Evolutionary conservation across 1,139 yeast species (phyloP), one percentile per base, ranked within the genome.

Genomic region (Kodamaea ohmeri): DNA sequence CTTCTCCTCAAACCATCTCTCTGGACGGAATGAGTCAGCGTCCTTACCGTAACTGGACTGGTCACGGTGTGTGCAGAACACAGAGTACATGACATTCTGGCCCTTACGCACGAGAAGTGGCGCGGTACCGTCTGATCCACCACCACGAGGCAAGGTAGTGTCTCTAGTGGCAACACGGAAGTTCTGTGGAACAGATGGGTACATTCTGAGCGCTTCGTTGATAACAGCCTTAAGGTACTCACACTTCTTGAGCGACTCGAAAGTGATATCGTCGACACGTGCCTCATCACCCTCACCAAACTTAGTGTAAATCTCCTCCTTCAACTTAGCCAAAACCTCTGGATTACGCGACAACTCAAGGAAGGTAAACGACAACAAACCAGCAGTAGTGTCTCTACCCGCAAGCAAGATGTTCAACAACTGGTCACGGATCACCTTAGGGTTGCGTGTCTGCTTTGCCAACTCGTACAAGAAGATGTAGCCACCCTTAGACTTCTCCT

Each of bases 151-250:
- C 34, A 76, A 58, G 7, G 71, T 63, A 5, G 80, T 75, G 44
- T 68, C 69, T 38, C 56, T 63, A 9, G 62, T 58, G 16, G 78
- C 71, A 27, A 60, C 57, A 40, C 83, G 63, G 50, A 65, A 66
- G 49, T 78, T 78, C 33, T 62, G 51, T 18, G 83, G 82, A 18
- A 78, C 83, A 4, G 75, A 64, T 9, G 83, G 83, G 48, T 75
- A 76, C 47, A 77, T 52, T 46, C 83, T 63, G 43, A 78, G 65
- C 4, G 63, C 60, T 54, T 78, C 83, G 49, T 73, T 74, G 32
- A 78, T 50, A 29, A 74, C 71, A 37, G 63, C 61, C 46, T 67
- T 65, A 48, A 75, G 64, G 51, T 73, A 74, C 40, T 63, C 67
- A 52, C 76, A 71, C 40, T 65, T 65, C 56, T 75, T 74, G 46